Evolutionary conservation across 345 rosid species (phyloP).

Genomic region (Abelmoschus esculentus): DNA sequence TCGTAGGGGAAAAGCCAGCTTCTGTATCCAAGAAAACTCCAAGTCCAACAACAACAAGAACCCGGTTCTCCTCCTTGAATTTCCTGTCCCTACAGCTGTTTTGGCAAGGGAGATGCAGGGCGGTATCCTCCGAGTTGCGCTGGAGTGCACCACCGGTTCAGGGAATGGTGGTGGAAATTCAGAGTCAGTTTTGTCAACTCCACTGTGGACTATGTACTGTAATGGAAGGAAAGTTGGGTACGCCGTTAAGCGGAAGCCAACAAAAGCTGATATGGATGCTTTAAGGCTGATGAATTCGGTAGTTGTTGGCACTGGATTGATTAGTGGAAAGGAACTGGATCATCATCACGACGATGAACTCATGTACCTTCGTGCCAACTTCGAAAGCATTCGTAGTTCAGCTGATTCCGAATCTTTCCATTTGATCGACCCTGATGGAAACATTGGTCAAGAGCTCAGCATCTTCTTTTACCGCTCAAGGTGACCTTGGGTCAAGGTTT

Average conservation of each 20-base stretch:
- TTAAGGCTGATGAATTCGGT: slow-evolving; percentile 41
- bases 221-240: slow-evolving; percentile 67
- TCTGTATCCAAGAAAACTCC: slow-evolving; percentile 50
- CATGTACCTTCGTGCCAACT: slow-evolving; percentile 59
- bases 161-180: not conserved
- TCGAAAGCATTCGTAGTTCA: slow-evolving; percentile 41
- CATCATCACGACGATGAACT: slow-evolving; percentile 34
- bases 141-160: slow-evolving; percentile 24
- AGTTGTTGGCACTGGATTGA: slow-evolving; percentile 51
- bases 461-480: slow-evolving; percentile 44
- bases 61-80: slow-evolving; percentile 47
- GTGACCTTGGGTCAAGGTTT: not conserved
- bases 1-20: slow-evolving; percentile 48
- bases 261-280: slow-evolving; percentile 39
- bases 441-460: slow-evolving; percentile 70
- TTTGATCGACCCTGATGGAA: slow-evolving; percentile 63
- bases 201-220: slow-evolving; percentile 54
- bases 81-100: slow-evolving; percentile 40
- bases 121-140: slow-evolving; percentile 50
- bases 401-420: slow-evolving; percentile 56
- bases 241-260: slow-evolving; percentile 43
- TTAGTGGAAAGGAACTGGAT: slow-evolving; percentile 37
- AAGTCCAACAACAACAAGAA: slow-evolving; percentile 22
- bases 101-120: slow-evolving; percentile 67
- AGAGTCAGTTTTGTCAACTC: slow-evolving; percentile 27